Base-by-base conservation (phyloP, 1,139 yeast genomes). In the Nakaseomyces uthaithaninus region DNA sequence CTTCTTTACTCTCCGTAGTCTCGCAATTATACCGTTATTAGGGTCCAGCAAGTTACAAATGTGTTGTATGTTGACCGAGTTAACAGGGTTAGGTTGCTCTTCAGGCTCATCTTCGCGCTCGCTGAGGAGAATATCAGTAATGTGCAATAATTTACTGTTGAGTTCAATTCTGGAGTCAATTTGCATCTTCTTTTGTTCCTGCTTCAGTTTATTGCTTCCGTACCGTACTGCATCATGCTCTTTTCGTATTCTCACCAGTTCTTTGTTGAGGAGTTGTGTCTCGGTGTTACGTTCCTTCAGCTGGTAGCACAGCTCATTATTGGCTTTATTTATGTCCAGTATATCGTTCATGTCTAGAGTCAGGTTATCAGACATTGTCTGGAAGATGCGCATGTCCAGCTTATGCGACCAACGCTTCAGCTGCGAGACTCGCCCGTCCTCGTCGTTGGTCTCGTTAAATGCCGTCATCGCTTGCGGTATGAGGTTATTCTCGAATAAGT, bases 281-380 rank as follows among this genome's bases (percentile, higher is more conserved):
- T 45, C 44, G 14, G 43, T 36, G 1, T 40, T 40, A 9, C 50
- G 34, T 34, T 48, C 52, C 34, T 44, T 51, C 33, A 52, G 39
- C 33, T 53, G 53, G 33, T 48, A 46, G 36, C 53, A 49, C 18
- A 57, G 45, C 36, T 55, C 56, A 42, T 59, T 59, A 38, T 57
- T 59, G 6, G 62, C 58, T 25, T 50, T 33, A 42, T 57, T 54
- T 14, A 57, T 54, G 36, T 57, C 63, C 30, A 51, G 40, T 10
- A 58, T 52, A 41, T 58, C 62, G 17, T 44, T 41, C 14, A 59
- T 42, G 39, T 59, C 63, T 26, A 43, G 41, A 11, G 40, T 37
- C 20, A 55, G 41, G 19, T 43, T 43, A 14, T 49, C 45, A 17
- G 45, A 14, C 17, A 54, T 40, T 6, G 44, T 37, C 36, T 48